Base-by-base conservation (phyloP, 2,329 filamentous ascomycete species). In the Penicillium polonicum region DNA sequence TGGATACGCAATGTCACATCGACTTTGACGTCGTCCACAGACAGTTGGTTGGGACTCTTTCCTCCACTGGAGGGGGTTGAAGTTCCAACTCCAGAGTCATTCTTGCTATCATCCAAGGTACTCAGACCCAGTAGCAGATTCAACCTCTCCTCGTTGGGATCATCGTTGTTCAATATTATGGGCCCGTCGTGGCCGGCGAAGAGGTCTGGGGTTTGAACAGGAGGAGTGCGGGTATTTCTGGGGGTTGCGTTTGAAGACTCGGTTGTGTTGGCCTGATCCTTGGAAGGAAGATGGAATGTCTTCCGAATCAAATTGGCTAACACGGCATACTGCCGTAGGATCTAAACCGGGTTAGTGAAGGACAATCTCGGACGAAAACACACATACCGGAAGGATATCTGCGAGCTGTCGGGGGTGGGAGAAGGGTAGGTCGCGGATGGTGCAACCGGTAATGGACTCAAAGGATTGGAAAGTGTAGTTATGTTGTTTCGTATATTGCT, bases 141-240 rank as follows among this genome's bases (percentile, higher is more conserved):
- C 57, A 86, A 83, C 68, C 89, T 88, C 0, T 79, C 77, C 17
- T 75, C 68, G 21, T 70, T 72, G 4, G 71, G 67, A 39, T 76
- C 71, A 27, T 73, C 67, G 52, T 83, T 76, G 62, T 83, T 78
- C 38, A 75, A 52, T 1, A 66, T 60, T 17, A 66, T 67, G 25
- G 68, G 41, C 8, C 60, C 64, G 48, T 66, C 55, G 15, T 61
- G 50, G 25, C 59, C 60, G 9, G 55, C 57, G n/a, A 61, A 52
- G 21, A 61, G 53, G 17, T 57, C 56, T 41, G 63, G 45, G 15
- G 56, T 35, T 15, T 45, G 58, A 52, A 33, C 52, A 41, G 54
- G 50, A 38, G 58, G 29, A 35, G 42, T 35, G 10, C 49, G 55
- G 7, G 55, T 4, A 10, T 39, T 55, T 29, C 51, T 42, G 17